A percentile compares a stretch with the other conserved stretches of the same genome.
These are phyloP conservation scores for Botryosphaeria dothidea DNA, from an alignment of 2,329 filamentous ascomycete species.

Conservation along the genomic window DNA sequence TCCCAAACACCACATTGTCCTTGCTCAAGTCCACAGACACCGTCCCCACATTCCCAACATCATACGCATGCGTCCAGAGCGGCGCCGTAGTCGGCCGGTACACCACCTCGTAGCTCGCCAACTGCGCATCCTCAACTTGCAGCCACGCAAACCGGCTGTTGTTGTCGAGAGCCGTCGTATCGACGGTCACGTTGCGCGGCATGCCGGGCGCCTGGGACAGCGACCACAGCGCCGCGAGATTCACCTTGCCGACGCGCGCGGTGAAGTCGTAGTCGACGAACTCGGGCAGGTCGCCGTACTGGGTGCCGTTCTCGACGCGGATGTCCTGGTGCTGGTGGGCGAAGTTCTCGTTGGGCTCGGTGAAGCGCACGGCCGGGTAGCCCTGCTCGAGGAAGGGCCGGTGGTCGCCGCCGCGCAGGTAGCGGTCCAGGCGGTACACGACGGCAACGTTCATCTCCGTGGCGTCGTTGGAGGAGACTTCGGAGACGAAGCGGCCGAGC, in stretches of 20 bases:
- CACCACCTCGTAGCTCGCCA: constrained; percentile 57
- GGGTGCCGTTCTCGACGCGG: constrained; percentile 50
- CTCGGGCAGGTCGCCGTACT: constrained; percentile 58
- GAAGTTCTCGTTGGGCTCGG: constrained; percentile 60
- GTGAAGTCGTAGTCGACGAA: constrained; percentile 61
- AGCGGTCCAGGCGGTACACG: constrained; percentile 59
- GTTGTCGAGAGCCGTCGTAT: constrained; percentile 51
- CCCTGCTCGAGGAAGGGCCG: constrained; percentile 57
- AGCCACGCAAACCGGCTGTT: constrained; percentile 54
- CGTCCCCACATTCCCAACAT: constrained; percentile 50
- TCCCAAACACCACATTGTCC: constrained; percentile 60
- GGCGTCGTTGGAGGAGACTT: constrained; percentile 53
- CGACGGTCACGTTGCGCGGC: constrained; percentile 52
- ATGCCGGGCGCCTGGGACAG: constrained; percentile 54
- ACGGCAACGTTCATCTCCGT: constrained; percentile 59
- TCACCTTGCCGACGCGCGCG: constrained; percentile 56
- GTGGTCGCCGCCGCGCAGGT: constrained; percentile 59
- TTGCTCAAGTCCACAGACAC: constrained; percentile 54
- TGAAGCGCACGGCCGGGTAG: constrained; percentile 57
- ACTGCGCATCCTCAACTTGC: constrained; percentile 39
- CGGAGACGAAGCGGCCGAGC: constrained; percentile 56
- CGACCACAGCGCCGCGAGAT: constrained; percentile 56
- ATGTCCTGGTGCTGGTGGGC: constrained; percentile 60
- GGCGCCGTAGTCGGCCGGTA: constrained; percentile 55
- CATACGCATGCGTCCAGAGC: constrained; percentile 52